A percentile compares a stretch with the other conserved stretches of the same genome.
phyloP scores from a whole-genome alignment of 2,329 filamentous ascomycete genomes.

The Curvularia lunata region DNA sequence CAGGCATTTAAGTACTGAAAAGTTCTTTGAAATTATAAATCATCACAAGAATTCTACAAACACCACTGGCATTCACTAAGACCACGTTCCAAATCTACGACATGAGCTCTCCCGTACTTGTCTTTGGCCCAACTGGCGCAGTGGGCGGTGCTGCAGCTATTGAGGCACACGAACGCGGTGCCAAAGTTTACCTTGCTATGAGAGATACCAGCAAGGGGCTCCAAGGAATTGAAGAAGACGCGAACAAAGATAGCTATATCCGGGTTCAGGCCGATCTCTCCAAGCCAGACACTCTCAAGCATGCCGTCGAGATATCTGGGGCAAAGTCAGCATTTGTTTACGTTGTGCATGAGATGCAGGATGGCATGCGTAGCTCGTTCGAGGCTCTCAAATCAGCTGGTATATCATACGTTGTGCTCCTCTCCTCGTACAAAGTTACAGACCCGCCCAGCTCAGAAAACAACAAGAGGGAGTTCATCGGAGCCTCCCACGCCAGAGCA shows the following conservation, averaged over 20 bases:
- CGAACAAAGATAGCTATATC: slow-evolving; percentile 35
- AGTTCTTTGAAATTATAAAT: neutral
- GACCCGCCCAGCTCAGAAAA: slow-evolving; percentile 5
- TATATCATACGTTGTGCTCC: slow-evolving; percentile 55
- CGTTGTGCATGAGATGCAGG: slow-evolving; percentile 36
- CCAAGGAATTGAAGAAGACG: slow-evolving; percentile 44
- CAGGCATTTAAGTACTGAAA: neutral
- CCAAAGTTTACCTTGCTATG: slow-evolving; percentile 58
- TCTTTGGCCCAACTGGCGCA: slow-evolving; percentile 59
- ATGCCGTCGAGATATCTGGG: slow-evolving; percentile 51
- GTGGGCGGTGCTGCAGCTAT: slow-evolving; percentile 53
- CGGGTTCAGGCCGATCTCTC: slow-evolving; percentile 56
- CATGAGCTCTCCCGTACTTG: slow-evolving; percentile 32
- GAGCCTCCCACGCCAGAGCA: slow-evolving; percentile 51
- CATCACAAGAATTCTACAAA: neutral
- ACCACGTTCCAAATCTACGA: neutral
- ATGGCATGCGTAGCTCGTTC: slow-evolving; percentile 52
- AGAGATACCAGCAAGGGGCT: slow-evolving; percentile 55
- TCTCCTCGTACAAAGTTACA: slow-evolving; percentile 34
- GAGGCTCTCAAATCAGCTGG: slow-evolving; percentile 55
- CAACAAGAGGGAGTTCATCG: slow-evolving; percentile 6
- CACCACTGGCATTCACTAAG: neutral
- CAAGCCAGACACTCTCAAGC: slow-evolving; percentile 49
- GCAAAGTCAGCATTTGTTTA: slow-evolving; percentile 61
- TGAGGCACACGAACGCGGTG: slow-evolving; percentile 50